Conservation (phyloP, 2,329 filamentous ascomycete species). For the Ramularia endophylla region DNA sequence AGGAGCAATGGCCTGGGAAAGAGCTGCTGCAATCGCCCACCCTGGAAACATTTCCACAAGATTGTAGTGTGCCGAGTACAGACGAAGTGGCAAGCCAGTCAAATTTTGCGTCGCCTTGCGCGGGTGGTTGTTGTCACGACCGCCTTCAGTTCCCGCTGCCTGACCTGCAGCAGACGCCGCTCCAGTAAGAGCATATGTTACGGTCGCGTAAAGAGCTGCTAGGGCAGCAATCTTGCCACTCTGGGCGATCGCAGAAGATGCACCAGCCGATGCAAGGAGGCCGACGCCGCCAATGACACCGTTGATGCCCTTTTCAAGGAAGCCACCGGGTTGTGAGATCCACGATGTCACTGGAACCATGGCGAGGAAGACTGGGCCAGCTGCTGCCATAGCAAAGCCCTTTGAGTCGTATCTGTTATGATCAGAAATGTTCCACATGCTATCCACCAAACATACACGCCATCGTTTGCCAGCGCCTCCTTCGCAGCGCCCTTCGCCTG, state of each 20-base stretch:
- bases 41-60: slow-evolving; percentile 26
- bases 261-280: slow-evolving; percentile 21
- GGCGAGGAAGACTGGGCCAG: slow-evolving; percentile 26
- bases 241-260: slow-evolving; percentile 12
- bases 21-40: slow-evolving; percentile 22
- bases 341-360: slow-evolving; percentile 25
- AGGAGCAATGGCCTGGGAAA: slow-evolving; percentile 26
- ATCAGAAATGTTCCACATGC: slow-evolving; percentile 1
- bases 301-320: slow-evolving; percentile 25
- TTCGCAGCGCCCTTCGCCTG: slow-evolving; percentile 2
- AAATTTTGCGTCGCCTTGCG: slow-evolving; percentile 17
- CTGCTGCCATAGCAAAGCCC: slow-evolving; percentile 22
- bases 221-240: slow-evolving; percentile 26
- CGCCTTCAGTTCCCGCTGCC: slow-evolving; percentile 19
- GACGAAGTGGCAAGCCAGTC: slow-evolving; percentile 22
- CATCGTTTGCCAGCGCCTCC: slow-evolving; percentile 20
- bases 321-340: slow-evolving; percentile 21
- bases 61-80: slow-evolving; percentile 24
- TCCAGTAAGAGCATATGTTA: slow-evolving; percentile 26
- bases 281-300: slow-evolving; percentile 20
- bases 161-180: slow-evolving; percentile 23
- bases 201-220: slow-evolving; percentile 22
- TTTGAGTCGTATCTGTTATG: slow-evolving; percentile 18
- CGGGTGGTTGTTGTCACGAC: slow-evolving; percentile 25
- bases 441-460: slow-evolving; percentile 27